A percentile compares a stretch with the other conserved stretches of the same genome.
Conservation (phyloP, 2,329 filamentous ascomycete species). For the Atkinsonella hypoxylon region DNA sequence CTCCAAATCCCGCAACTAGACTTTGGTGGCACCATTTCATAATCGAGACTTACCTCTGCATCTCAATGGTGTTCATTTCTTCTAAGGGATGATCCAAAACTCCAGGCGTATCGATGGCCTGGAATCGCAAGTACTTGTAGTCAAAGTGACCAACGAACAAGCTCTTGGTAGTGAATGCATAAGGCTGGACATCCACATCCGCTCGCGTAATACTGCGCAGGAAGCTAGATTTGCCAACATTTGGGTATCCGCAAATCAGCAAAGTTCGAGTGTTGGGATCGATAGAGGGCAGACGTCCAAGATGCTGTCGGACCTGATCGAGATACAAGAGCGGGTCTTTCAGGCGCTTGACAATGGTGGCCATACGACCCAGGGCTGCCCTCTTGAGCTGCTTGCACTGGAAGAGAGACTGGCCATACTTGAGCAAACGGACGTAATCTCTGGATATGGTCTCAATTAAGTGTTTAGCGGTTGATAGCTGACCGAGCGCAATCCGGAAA, state of each 20-base stretch:
- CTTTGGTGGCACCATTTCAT: no score
- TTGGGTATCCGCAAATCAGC: slow-evolving; percentile 94
- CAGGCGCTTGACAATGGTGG: slow-evolving; percentile 85
- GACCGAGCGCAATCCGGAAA: slow-evolving; percentile 91
- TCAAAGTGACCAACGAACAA: slow-evolving; percentile 97
- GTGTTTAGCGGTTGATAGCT: slow-evolving; percentile 91
- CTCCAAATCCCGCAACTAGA: no score
- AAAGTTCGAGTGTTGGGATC: slow-evolving; percentile 95
- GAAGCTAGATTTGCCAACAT: slow-evolving; percentile 96
- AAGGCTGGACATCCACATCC: slow-evolving; percentile 94
- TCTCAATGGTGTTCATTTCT: slow-evolving; percentile 99
- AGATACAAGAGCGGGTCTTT: slow-evolving; percentile 93
- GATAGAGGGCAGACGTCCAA: slow-evolving; percentile 95
- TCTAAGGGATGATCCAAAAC: slow-evolving; percentile 95
- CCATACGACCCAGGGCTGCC: slow-evolving; percentile 93
- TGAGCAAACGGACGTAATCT: slow-evolving; percentile 83
- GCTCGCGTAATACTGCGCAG: slow-evolving; percentile 82
- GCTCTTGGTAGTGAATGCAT: slow-evolving; percentile 96
- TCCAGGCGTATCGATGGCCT: slow-evolving; percentile 94
- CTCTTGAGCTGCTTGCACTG: slow-evolving; percentile 99
- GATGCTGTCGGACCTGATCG: slow-evolving; percentile 82
- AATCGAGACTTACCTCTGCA: slow-evolving; percentile 48
- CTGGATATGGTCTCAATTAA: slow-evolving; percentile 91
- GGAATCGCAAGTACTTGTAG: slow-evolving; percentile 57
- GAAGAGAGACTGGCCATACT: slow-evolving; percentile 93